These are phyloP conservation scores for Phoenix dactylifera DNA, from an alignment of 176 grass and related monocot genomes.

Conservation along the genomic window DNA sequence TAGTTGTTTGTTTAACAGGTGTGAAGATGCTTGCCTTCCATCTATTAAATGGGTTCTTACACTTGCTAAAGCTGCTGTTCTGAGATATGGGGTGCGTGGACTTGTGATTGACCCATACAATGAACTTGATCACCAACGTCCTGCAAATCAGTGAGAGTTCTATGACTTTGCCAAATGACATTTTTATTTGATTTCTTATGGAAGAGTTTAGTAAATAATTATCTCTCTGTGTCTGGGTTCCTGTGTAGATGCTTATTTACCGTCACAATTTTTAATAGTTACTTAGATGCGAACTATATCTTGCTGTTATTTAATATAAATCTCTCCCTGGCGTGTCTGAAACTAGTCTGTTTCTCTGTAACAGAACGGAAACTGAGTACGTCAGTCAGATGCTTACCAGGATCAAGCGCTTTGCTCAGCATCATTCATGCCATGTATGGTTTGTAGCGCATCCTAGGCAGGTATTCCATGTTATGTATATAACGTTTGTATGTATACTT, in stretches of 20 bases:
- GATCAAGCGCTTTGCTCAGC: conserved; percentile 93
- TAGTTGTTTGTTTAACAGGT: conserved; percentile 22
- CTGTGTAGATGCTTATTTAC: too few species aligned
- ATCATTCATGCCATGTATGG: conserved; percentile 97
- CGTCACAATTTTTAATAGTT: too few species aligned
- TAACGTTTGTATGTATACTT: conserved; percentile 4
- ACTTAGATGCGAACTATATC: too few species aligned
- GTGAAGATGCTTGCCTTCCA: conserved; percentile 80
- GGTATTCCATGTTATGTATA: conserved; percentile 36
- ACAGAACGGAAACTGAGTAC: conserved; percentile 92
- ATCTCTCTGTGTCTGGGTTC: too few species aligned
- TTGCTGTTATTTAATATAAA: too few species aligned
- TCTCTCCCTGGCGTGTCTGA: too few species aligned
- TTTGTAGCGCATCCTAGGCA: conserved; percentile 99
- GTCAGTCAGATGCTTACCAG: conserved; percentile 89
- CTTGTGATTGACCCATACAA: conserved; percentile 99
- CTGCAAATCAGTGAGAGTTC: conserved; percentile 53
- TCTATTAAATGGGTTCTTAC: conserved; percentile 77
- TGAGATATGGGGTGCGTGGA: conserved; percentile 75
- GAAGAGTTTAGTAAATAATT: too few species aligned
- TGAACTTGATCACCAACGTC: conserved; percentile 92
- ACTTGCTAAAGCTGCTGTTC: conserved; percentile 79
- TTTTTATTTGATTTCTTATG: too few species aligned
- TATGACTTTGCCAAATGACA: too few species aligned
- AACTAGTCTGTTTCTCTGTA: conserved; percentile 2